Conservation (phyloP, 371 early-diverging fungal genomes). For the Fennellomyces sp. region DNA sequence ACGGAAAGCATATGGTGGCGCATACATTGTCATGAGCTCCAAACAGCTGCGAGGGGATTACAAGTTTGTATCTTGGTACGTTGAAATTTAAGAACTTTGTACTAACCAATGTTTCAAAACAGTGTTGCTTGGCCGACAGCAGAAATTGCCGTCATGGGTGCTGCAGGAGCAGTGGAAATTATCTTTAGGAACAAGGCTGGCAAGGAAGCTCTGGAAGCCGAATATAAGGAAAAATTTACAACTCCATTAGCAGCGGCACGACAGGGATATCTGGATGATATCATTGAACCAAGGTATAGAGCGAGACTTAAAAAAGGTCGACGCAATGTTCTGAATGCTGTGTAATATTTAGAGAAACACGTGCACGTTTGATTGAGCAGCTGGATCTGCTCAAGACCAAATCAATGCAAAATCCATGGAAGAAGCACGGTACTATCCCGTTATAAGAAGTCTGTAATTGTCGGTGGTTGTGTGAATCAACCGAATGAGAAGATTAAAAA, state of each 20-base stretch:
- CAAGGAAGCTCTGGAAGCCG: constrained; percentile 78
- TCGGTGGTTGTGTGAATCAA: background rate
- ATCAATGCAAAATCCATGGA: constrained; percentile 75
- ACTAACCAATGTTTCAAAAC: constrained; percentile 2
- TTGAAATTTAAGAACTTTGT: background rate
- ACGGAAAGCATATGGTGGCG: constrained; percentile 97
- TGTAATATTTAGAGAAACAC: constrained; percentile 56
- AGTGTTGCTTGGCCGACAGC: constrained; percentile 97
- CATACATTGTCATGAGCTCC: constrained; percentile 97
- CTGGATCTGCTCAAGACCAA: constrained; percentile 80
- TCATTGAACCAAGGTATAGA: constrained; percentile 77
- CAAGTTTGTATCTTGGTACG: constrained; percentile 29
- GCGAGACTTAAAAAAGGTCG: background rate
- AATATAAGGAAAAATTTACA: constrained; percentile 92
- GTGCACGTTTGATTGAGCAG: constrained; percentile 87
- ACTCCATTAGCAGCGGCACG: constrained; percentile 97
- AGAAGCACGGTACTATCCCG: constrained; percentile 97
- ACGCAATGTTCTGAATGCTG: background rate
- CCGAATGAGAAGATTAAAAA: too few species aligned
- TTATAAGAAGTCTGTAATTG: constrained; percentile 50
- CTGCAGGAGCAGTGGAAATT: constrained; percentile 96
- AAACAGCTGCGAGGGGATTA: constrained; percentile 95
- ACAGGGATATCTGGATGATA: constrained; percentile 94
- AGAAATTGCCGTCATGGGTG: constrained; percentile 98
- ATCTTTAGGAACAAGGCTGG: constrained; percentile 82